phyloP scores from a whole-genome alignment of 2,329 filamentous ascomycete genomes.

The Diaporthe helianthi region DNA sequence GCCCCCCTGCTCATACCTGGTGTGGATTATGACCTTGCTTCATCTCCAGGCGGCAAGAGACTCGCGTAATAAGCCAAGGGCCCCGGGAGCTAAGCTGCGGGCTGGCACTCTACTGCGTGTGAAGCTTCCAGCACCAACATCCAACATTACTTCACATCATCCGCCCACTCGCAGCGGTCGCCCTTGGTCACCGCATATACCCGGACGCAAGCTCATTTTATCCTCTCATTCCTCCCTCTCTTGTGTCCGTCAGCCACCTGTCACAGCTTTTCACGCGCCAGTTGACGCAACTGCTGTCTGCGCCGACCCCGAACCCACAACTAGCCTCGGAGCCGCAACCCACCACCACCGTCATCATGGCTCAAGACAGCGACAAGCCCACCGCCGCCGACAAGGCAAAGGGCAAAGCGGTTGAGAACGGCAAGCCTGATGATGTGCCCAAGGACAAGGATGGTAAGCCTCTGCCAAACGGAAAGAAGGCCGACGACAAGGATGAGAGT shows the following conservation, averaged over 20 bases:
- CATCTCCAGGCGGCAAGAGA: slow-evolving; percentile 46
- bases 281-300: slow-evolving; percentile 33
- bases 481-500: slow-evolving; percentile 68
- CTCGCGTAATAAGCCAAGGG: slow-evolving; percentile 43
- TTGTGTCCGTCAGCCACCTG: slow-evolving; percentile 1
- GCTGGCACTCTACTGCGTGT: slow-evolving; percentile 25
- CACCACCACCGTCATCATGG: slow-evolving; percentile 63
- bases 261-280: slow-evolving; percentile 40
- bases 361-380: slow-evolving; percentile 88
- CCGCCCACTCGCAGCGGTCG: slow-evolving; percentile 13
- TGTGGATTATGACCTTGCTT: slow-evolving; percentile 30
- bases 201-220: slow-evolving; percentile 3
- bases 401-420: slow-evolving; percentile 80
- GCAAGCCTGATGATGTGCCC: slow-evolving; percentile 62
- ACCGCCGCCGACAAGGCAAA: slow-evolving; percentile 93
- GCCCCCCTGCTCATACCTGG: slow-evolving; percentile 21
- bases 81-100: slow-evolving; percentile 35
- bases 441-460: slow-evolving; percentile 75
- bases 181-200: slow-evolving; percentile 19
- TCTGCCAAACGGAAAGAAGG: slow-evolving; percentile 76
- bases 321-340: slow-evolving; percentile 18
- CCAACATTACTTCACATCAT: slow-evolving; percentile 27
- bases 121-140: slow-evolving; percentile 37
- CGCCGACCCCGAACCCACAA: slow-evolving; percentile 17
- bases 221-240: neutral